A percentile compares a stretch with the other conserved stretches of the same genome.
Evolutionary conservation across 768 basidiomycete genomes (phyloP).

Genomic region (Mrakia blollopis): DNA sequence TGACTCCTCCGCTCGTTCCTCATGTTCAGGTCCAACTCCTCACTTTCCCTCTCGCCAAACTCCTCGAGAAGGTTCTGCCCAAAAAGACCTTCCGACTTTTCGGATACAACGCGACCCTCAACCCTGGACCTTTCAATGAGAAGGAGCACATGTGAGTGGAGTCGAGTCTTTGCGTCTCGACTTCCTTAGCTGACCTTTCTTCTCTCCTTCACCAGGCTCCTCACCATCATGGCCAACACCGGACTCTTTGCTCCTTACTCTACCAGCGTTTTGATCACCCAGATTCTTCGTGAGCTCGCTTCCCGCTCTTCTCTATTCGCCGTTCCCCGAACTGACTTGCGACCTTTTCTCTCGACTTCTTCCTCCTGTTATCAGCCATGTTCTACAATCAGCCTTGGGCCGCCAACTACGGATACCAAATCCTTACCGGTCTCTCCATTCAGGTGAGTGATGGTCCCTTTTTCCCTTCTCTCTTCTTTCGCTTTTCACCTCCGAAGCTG

Average conservation of each 20-base stretch:
- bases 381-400: conserved; percentile 44
- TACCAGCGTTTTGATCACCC: not conserved
- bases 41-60: conserved; percentile 28
- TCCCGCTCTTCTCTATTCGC: not conserved
- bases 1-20: too few species aligned
- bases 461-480: too few species aligned
- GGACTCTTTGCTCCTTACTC: conserved; percentile 33
- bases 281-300: not conserved
- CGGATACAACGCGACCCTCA: conserved; percentile 27
- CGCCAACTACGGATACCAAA: conserved; percentile 35
- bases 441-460: too few species aligned
- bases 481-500: too few species aligned
- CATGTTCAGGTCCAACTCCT: conserved; percentile 26
- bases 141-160: conserved; percentile 39
- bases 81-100: conserved; percentile 15
- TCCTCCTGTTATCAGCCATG: conserved; percentile 34
- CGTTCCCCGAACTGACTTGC: conserved; percentile 40
- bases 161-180: too few species aligned
- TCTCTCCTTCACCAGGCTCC: not conserved
- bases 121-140: conserved; percentile 36
- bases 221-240: conserved; percentile 40
- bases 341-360: not conserved
- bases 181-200: too few species aligned
- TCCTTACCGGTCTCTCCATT: conserved; percentile 32
- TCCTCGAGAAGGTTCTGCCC: conserved; percentile 24